These are phyloP conservation scores for Geranium incanum DNA, from an alignment of 441 rosid genomes.

Conservation along the genomic window DNA sequence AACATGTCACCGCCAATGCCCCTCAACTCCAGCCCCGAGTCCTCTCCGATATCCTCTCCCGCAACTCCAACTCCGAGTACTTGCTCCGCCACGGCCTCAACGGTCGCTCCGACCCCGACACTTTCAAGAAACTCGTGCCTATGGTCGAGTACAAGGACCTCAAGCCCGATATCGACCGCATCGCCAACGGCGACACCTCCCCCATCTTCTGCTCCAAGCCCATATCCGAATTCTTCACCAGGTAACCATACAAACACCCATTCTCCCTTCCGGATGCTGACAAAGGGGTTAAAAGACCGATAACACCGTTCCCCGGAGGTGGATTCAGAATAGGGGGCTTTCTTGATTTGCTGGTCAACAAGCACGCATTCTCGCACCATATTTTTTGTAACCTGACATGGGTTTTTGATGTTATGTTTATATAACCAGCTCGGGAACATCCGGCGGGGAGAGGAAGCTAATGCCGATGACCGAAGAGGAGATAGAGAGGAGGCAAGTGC, in stretches of 20 bases:
- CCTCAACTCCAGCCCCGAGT: constrained; percentile 29
- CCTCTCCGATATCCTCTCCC: constrained; percentile 31
- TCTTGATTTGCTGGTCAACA: no score
- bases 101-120: constrained; percentile 26
- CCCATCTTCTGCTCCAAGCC: constrained; percentile 36
- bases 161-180: constrained; percentile 31
- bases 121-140: constrained; percentile 30
- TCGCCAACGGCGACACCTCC: constrained; percentile 36
- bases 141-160: constrained; percentile 34
- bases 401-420: no score
- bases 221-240: constrained; percentile 39
- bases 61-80: constrained; percentile 33
- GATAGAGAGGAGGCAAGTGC: constrained; percentile 30
- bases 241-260: constrained; percentile 17
- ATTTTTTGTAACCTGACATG: not conserved
- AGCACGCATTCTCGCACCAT: no score
- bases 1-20: constrained; percentile 29
- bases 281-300: no score
- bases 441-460: constrained; percentile 49
- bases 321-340: no score
- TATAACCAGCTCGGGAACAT: constrained; percentile 41
- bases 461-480: constrained; percentile 50
- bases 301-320: no score
- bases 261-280: not conserved
- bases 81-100: constrained; percentile 29